Base-by-base conservation (phyloP, 2,329 filamentous ascomycete genomes). In the Hypoxylon sp. region DNA sequence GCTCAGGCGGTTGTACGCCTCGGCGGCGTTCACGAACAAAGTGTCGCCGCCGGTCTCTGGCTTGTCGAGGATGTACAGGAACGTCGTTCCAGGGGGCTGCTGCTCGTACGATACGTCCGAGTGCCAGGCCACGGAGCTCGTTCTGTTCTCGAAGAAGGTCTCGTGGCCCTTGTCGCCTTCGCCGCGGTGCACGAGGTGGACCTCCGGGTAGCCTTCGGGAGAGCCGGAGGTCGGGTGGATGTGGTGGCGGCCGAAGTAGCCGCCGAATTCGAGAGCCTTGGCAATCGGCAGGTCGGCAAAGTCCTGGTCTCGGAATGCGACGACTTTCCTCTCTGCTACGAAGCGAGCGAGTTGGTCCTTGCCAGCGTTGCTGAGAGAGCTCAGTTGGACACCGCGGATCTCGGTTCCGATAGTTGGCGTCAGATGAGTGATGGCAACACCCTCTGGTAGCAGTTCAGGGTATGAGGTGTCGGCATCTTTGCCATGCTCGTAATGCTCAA, bases 81-180 rank as follows among this genome's bases (percentile, higher is more conserved):
- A 97, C 0, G 95, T 97, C 0, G 94, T 97, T 31, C 94, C 93
- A 0, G 95, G 94, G 1, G 95, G 94, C 81, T 98, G 94, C 72
- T 88, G 83, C 82, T 97, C 95, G 77, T 97, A 97, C 0, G 92
- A 92, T 1, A 97, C 91, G 73, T 97, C 94, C 0, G 90, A 92
- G 82, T 97, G 94, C 94, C 94, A 97, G 6, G 93, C 93, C 1
- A 97, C 90, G 0, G 91, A 92, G 80, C 91, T 95, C 2, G 92
- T 95, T 22, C 92, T 87, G 51, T 88, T 88, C 64, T 76, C 82
- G 65, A 92, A 89, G 79, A 90, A 91, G 40, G 86, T 82, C 13
- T 85, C 81, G 11, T 84, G 86, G 2, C 84, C 86, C 6, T 85
- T 88, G 73, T 92, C 90, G 6, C 88, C 89, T 2, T 89, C 89